These are phyloP conservation scores for Vaccinium darrowii DNA, from an alignment of 148 eudicot genomes.

Conservation along the genomic window DNA sequence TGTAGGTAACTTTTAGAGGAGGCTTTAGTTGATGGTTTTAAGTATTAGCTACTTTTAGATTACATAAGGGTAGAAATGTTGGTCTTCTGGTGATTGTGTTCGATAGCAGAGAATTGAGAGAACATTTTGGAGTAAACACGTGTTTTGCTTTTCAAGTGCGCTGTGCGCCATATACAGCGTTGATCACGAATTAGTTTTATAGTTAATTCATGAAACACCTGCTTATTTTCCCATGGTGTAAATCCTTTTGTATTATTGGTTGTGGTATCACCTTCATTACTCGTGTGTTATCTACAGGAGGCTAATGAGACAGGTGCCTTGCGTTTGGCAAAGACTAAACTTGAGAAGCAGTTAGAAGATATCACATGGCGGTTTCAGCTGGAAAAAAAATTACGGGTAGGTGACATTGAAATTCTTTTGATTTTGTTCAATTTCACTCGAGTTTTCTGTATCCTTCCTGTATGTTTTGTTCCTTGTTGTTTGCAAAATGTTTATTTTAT, in stretches of 20 bases:
- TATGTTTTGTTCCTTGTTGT: neutral
- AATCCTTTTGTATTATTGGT: neutral
- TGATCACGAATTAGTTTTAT: neutral
- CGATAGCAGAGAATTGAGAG: neutral
- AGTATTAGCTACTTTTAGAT: neutral
- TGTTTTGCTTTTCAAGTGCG: neutral
- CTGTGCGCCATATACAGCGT: neutral
- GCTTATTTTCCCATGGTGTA: neutral
- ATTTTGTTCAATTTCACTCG: neutral
- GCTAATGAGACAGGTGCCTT: slow-evolving; percentile 99
- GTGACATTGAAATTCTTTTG: neutral
- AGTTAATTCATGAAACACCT: neutral
- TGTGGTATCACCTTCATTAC: neutral
- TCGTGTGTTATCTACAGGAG: slow-evolving; percentile 46
- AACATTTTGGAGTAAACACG: neutral
- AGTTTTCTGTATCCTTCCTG: neutral
- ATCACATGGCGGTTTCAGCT: slow-evolving; percentile 81
- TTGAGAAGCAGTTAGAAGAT: slow-evolving; percentile 96
- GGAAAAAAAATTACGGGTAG: slow-evolving; percentile 90
- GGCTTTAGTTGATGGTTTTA: neutral
- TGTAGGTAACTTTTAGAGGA: neutral
- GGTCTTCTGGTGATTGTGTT: neutral
- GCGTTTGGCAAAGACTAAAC: slow-evolving; percentile 86
- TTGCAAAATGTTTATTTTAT: neutral
- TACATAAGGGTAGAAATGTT: neutral